Evolutionary conservation across 352 stramenopile species (phyloP).

Genomic region (Pythium phragmitis): DNA sequence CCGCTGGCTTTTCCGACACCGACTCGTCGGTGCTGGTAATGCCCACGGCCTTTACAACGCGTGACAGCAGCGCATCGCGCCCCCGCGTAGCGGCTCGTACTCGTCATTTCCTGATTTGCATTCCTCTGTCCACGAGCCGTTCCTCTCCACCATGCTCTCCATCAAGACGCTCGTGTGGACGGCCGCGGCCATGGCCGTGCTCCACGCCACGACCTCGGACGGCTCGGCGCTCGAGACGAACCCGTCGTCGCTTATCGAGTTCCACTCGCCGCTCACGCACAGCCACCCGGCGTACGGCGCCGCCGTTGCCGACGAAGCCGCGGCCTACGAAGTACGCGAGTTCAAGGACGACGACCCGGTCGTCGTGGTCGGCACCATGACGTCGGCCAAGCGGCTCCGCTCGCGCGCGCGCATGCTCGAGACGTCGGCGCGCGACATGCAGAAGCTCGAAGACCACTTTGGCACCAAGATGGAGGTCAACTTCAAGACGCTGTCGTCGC

Average conservation of each 20-base stretch:
- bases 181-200: slow-evolving; percentile 38
- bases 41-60: neutral
- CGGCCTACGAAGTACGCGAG: slow-evolving; percentile 12
- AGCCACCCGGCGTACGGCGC: slow-evolving; percentile 14
- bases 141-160: neutral
- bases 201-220: neutral
- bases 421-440: slow-evolving; percentile 6
- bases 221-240: slow-evolving; percentile 16
- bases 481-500: slow-evolving; percentile 9
- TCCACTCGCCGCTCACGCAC: slow-evolving; percentile 10
- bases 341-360: slow-evolving; percentile 8
- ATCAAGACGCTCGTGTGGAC: slow-evolving; percentile 40
- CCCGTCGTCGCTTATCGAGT: slow-evolving; percentile 5
- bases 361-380: slow-evolving; percentile 5
- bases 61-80: neutral
- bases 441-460: slow-evolving; percentile 15
- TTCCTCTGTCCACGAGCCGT: neutral
- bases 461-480: slow-evolving; percentile 7
- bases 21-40: neutral
- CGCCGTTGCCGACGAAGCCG: slow-evolving; percentile 9
- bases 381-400: neutral
- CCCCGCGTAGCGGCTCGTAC: neutral
- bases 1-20: neutral
- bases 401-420: slow-evolving; percentile 6
- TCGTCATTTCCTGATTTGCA: slow-evolving; percentile 1